phyloP scores from a whole-genome alignment of 192 early-diverging fungal genomes.

The Neocallimastix lanati region DNA sequence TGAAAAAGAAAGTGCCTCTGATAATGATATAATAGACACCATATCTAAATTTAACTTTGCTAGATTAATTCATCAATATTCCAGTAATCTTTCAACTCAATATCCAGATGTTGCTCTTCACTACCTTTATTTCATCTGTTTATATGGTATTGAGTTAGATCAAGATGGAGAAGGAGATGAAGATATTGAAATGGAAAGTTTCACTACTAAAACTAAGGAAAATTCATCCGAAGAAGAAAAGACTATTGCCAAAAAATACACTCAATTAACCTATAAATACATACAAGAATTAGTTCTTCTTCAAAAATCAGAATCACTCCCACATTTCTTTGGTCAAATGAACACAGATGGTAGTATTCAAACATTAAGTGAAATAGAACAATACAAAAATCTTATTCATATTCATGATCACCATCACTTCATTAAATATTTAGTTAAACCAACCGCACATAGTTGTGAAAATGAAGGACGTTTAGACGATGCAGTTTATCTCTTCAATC shows the following conservation, averaged over 20 bases:
- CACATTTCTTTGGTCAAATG: conserved; percentile 19
- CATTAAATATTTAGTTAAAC: conserved; percentile 37
- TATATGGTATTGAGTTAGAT: conserved; percentile 16
- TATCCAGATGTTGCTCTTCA: conserved; percentile 34
- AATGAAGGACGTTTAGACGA: conserved; percentile 39
- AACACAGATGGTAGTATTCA: background rate
- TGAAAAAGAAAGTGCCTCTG: background rate
- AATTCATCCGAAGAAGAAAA: background rate
- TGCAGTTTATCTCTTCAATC: conserved; percentile 55
- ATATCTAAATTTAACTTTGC: conserved; percentile 26
- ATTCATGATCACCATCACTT: conserved; percentile 37
- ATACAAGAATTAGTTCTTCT: conserved; percentile 38
- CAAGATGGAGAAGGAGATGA: background rate
- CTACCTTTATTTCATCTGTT: conserved; percentile 38
- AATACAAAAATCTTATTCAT: conserved; percentile 38
- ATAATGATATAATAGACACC: conserved; percentile 3
- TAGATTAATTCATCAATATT: conserved; percentile 27
- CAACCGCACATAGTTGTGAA: conserved; percentile 50
- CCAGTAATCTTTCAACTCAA: conserved; percentile 8
- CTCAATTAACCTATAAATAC: conserved; percentile 22
- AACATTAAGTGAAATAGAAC: conserved; percentile 41
- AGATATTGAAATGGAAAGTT: background rate
- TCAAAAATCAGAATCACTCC: conserved; percentile 30
- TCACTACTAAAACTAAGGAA: background rate
- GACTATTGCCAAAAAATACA: conserved; percentile 15